Base-by-base conservation (phyloP, 148 eudicot genomes). In the Vaccinium myrtillus region DNA sequence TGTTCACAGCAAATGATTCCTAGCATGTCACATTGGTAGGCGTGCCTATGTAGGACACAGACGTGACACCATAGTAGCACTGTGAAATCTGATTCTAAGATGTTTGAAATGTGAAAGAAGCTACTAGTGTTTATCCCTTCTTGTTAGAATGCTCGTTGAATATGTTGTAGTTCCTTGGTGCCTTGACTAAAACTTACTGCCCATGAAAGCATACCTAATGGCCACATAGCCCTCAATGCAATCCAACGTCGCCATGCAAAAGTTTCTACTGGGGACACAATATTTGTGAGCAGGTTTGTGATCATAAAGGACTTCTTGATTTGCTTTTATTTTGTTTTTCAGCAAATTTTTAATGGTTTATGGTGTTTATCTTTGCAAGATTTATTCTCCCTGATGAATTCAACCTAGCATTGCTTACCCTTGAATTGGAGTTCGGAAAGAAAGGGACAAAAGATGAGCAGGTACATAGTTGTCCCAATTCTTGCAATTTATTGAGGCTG, bases 361-460 rank as follows among this genome's bases (percentile, higher is more conserved):
- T 43, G 12, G n/a, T 83, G 78, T 43, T 71, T 39, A 61, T 76
- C 21, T 55, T 84, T 70, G 83, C 30, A 81, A 95, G 98, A 81
- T 95, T 93, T 74, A n/a, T 86, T 27, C 95, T 91, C 53, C 98
- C 99, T 82, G 96, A 97, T 79, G 80, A 88, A 82, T 97, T 93
- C 81, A 84, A 86, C 86, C 92, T 95, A 65, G 96, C 98, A 10
- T 87, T 94, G 89, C 95, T 97, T 65, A 92, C 93, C 30, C 92
- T 97, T 46, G 99, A 97, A 84, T 83, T 97, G 89, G 99, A 97
- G 87, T 95, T 92, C 87, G 91, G 93, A 73, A 90, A 93, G 85
- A 97, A 88, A 83, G 95, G 93, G 80, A 88, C 85, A 12, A 92
- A 87, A 83, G 98, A 94, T 1, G 98, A 97, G 84, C 92, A 93